phyloP scores from a whole-genome alignment of 192 early-diverging fungal species.

The Obelidium mucronatum region DNA sequence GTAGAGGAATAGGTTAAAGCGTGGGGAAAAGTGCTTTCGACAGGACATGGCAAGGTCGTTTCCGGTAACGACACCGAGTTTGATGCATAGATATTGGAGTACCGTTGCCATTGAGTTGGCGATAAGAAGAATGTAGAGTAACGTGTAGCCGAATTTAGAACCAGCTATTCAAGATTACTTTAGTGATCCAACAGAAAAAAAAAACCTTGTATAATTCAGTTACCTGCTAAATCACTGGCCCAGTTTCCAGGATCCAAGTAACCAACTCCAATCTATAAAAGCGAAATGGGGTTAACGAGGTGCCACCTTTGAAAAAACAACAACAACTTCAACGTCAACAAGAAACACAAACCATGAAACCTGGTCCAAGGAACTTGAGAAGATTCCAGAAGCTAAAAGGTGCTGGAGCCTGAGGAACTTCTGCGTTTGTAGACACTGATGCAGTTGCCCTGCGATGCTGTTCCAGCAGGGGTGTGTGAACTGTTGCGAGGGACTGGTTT shows the following conservation, averaged over 20 bases:
- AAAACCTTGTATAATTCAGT: constrained; percentile 32
- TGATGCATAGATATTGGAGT: constrained; percentile 79
- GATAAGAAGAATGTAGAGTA: constrained; percentile 75
- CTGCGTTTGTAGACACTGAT: too few species aligned
- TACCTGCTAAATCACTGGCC: constrained; percentile 77
- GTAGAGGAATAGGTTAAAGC: constrained; percentile 71
- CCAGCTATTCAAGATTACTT: constrained; percentile 58
- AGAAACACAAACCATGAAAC: constrained; percentile 49
- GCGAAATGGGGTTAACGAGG: background rate
- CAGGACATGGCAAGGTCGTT: constrained; percentile 78
- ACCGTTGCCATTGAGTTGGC: constrained; percentile 80
- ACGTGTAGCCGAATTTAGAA: constrained; percentile 73
- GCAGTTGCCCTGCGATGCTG: too few species aligned
- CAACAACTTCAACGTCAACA: background rate
- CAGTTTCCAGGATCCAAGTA: constrained; percentile 89
- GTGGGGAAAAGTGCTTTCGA: constrained; percentile 61
- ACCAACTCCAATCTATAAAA: constrained; percentile 54
- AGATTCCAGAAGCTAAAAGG: constrained; percentile 24
- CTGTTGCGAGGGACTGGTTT: too few species aligned
- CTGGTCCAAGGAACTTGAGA: constrained; percentile 54
- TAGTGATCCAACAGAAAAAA: constrained; percentile 4
- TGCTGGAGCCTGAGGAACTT: background rate
- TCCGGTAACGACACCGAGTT: constrained; percentile 77
- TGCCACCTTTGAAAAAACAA: too few species aligned
- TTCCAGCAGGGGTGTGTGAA: too few species aligned